Evolutionary conservation across 2,329 filamentous ascomycete species (phyloP).

Genomic region (Colletotrichum musae): DNA sequence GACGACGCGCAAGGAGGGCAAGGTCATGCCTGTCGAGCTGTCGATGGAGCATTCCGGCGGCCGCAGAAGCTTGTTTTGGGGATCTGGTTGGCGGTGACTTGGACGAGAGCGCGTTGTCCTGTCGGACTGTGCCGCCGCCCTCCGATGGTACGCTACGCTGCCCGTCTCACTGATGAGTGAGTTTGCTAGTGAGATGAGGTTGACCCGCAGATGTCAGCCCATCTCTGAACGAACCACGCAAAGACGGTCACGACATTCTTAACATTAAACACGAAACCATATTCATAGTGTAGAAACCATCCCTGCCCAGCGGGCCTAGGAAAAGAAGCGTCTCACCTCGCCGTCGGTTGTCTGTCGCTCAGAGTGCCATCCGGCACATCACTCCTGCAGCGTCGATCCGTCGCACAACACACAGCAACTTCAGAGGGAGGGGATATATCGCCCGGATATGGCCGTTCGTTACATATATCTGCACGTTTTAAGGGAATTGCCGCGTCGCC

Average conservation of each 20-base stretch:
- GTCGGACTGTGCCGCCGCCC: not conserved
- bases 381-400: slow-evolving; percentile 21
- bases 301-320: no score
- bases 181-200: no score
- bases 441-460: not conserved
- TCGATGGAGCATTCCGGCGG: no score
- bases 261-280: not conserved
- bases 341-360: not conserved
- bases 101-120: not conserved
- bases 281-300: not conserved
- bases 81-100: no score
- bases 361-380: slow-evolving; percentile 17
- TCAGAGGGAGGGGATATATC: not conserved
- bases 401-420: not conserved
- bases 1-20: no score
- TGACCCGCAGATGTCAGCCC: not conserved
- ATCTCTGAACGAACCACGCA: not conserved
- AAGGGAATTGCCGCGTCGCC: no score
- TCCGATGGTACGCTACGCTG: not conserved
- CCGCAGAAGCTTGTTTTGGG: slow-evolving; percentile 24
- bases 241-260: not conserved
- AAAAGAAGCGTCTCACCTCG: not conserved
- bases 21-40: no score
- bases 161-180: not conserved
- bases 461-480: not conserved